Percentiles rank a stretch among this genome's conserved stretches.
Evolutionary conservation across 805 yeast genomes (phyloP).

Genomic region (Scheffersomyces ergatensis): DNA sequence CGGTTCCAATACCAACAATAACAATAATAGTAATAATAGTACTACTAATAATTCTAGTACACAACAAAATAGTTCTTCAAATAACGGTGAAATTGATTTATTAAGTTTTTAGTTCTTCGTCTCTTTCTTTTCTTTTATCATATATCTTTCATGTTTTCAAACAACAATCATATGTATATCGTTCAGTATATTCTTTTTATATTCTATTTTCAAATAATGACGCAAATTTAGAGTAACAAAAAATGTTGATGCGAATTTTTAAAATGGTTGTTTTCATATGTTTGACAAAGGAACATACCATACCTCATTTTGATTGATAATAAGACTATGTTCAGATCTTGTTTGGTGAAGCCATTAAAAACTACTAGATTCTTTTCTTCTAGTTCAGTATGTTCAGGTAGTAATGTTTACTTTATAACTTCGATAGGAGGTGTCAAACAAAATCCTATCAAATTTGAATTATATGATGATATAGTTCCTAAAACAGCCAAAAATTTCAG

Average conservation of each 20-base stretch:
- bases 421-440: constrained; percentile 51
- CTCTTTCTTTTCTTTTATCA: constrained; percentile 53
- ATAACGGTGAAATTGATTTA: constrained; percentile 45
- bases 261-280: too few relatives aligned
- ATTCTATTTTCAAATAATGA: too few relatives aligned
- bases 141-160: too few relatives aligned
- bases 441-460: constrained; percentile 40
- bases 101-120: constrained; percentile 37
- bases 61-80: constrained; percentile 11
- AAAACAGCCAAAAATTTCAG: constrained; percentile 96
- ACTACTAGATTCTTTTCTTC: constrained; percentile 50
- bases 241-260: too few relatives aligned
- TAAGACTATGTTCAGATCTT: too few relatives aligned
- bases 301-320: too few relatives aligned
- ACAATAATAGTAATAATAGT: constrained; percentile 12
- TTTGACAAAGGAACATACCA: too few relatives aligned
- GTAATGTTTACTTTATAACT: constrained; percentile 58
- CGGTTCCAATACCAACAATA: constrained; percentile 17
- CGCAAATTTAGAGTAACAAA: too few relatives aligned
- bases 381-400: constrained; percentile 42
- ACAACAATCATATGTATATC: too few relatives aligned
- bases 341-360: constrained; percentile 15
- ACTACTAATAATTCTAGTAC: constrained; percentile 8
- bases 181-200: too few relatives aligned
- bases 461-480: constrained; percentile 89